Evolutionary conservation across 331 rosid genomes (phyloP), one percentile per base, ranked within the genome.

Genomic region (Quercus phellos): DNA sequence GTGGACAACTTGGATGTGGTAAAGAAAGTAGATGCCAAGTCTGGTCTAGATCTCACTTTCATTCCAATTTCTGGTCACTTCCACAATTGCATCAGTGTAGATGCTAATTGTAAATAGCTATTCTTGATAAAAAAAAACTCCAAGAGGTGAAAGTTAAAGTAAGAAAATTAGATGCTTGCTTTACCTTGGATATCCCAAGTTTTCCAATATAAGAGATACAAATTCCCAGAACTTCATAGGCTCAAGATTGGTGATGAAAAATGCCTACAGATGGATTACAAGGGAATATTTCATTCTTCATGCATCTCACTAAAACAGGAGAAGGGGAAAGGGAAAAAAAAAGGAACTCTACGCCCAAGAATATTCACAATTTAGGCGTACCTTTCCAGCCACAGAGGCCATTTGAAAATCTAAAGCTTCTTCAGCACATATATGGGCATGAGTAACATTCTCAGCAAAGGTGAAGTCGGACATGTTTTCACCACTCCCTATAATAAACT

Each of bases 341-440:
- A 21, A 54, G 14, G 6, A 43, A 26, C 16, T 50, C 42, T 61
- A 54, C n/a, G 46, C 26, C 53, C 53, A 55, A 60, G 69, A 77
- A 51, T 30, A 55, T 78, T 76, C 56, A 53, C 70, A 61, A 68
- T 78, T 18, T 16, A 18, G 59, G 70, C 60, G 42, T 74, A 91
- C 98, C 98, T 91, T 94, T 78, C 98, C 98, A 30, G 93, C 97
- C 22, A 87, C 96, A 70, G 90, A 79, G 77, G 77, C 90, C n/a
- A 67, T 84, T 87, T 77, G 91, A 66, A 87, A 86, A 81, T 83
- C 87, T 77, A 94, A 83, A 74, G 97, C 94, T 78, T 90, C 83
- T 86, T 91, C 96, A 35, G 94, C 98, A 85, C 98, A 90, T 66
- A 94, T 78, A 81, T 87, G 92, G 74, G 98, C 98, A 90, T 90